A percentile compares a stretch with the other conserved stretches of the same genome.
Conservation (phyloP, 768 basidiomycete genomes). For the Leccinum longicurvipes region DNA sequence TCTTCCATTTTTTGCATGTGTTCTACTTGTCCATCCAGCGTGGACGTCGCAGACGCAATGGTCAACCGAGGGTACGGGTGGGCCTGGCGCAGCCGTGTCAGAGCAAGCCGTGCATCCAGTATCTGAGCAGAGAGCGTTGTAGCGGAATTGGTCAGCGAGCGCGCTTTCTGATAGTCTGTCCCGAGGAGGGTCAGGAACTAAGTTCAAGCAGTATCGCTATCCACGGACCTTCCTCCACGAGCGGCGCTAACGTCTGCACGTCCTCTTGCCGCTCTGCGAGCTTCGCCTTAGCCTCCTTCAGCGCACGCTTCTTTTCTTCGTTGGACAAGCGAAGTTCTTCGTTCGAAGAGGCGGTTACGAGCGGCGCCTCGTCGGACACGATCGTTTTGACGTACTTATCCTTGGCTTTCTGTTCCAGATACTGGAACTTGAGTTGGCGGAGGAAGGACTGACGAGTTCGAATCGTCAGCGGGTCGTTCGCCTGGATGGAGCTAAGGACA, state of each 20-base stretch:
- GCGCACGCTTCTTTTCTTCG: conserved; percentile 63
- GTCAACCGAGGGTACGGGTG: conserved; percentile 82
- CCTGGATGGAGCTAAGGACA: conserved; percentile 18
- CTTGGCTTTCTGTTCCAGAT: conserved; percentile 88
- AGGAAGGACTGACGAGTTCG: conserved; percentile 55
- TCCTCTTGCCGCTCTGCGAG: conserved; percentile 62
- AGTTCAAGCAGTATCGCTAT: neutral
- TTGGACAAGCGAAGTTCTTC: conserved; percentile 58
- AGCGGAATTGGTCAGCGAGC: conserved; percentile 50
- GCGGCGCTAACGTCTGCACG: conserved; percentile 58
- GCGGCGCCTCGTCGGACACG: conserved; percentile 81
- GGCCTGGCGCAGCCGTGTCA: conserved; percentile 76
- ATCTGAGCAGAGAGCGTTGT: conserved; percentile 69
- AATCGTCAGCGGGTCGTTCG: conserved; percentile 1
- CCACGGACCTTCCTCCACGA: conserved; percentile 64
- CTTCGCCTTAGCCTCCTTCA: conserved; percentile 62
- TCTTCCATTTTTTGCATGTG: conserved; percentile 79
- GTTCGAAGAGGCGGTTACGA: conserved; percentile 78
- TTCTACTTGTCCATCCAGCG: conserved; percentile 70
- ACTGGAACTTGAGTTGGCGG: conserved; percentile 83
- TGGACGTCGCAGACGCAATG: conserved; percentile 66
- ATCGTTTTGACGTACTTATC: conserved; percentile 85
- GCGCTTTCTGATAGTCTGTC: conserved; percentile 60
- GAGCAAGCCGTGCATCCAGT: conserved; percentile 74
- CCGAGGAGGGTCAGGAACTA: neutral